These are phyloP conservation scores for Drechslerella coelobrocha DNA, from an alignment of 2,329 filamentous ascomycete species.

Conservation along the genomic window DNA sequence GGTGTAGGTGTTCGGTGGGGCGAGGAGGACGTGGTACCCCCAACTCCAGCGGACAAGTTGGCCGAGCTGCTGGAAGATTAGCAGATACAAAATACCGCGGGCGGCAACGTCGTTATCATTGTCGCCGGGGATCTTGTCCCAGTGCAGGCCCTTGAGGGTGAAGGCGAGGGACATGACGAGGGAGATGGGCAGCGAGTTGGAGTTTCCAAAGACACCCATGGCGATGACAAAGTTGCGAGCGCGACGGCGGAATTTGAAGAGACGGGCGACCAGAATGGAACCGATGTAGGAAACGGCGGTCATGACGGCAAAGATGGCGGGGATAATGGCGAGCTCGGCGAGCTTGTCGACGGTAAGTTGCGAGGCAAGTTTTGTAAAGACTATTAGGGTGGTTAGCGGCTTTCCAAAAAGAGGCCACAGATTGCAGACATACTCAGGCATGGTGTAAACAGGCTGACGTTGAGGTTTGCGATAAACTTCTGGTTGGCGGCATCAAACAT, in stretches of 20 bases:
- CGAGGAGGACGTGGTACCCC: slow-evolving; percentile 95
- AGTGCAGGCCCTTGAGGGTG: slow-evolving; percentile 89
- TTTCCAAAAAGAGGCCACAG: neutral
- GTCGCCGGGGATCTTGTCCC: slow-evolving; percentile 87
- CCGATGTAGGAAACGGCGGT: slow-evolving; percentile 84
- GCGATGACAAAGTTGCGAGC: slow-evolving; percentile 93
- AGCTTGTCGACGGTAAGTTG: slow-evolving; percentile 92
- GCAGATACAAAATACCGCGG: slow-evolving; percentile 88
- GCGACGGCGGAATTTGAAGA: slow-evolving; percentile 81
- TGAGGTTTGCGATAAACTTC: slow-evolving; percentile 95
- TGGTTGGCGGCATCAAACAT: slow-evolving; percentile 96
- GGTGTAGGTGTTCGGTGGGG: slow-evolving; percentile 76
- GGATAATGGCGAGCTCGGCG: slow-evolving; percentile 87
- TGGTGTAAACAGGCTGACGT: slow-evolving; percentile 94
- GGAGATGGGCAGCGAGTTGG: slow-evolving; percentile 95
- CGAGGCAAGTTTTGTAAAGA: slow-evolving; percentile 95
- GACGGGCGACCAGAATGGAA: slow-evolving; percentile 72
- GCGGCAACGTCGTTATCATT: slow-evolving; percentile 95
- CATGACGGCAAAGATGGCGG: slow-evolving; percentile 89
- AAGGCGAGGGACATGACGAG: slow-evolving; percentile 92
- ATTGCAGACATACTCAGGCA: slow-evolving; percentile 78
- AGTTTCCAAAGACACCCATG: slow-evolving; percentile 94
- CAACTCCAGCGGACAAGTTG: slow-evolving; percentile 97
- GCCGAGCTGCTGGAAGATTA: slow-evolving; percentile 97
- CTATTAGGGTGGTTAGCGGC: slow-evolving; percentile 61